Evolutionary conservation across 768 basidiomycete genomes (phyloP), one percentile per base, ranked within the genome.

Genomic region (Amanita pseudoporphyria): DNA sequence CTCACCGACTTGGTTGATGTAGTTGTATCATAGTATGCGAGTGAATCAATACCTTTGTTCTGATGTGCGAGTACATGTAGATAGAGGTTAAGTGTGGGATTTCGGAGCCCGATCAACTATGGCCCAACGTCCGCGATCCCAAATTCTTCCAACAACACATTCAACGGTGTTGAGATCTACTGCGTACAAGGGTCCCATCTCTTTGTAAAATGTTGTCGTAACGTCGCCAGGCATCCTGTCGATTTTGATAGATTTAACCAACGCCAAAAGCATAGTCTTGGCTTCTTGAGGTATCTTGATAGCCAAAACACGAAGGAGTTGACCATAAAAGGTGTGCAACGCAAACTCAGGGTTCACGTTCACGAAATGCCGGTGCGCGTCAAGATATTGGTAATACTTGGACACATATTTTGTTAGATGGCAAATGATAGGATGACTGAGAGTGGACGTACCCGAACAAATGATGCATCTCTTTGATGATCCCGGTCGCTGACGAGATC

Each of bases 311-410:
- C 58, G 45, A 41, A 61, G 50, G 1, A 71, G 61, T 50, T 65
- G 64, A 1, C 69, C 68, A 54, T 56, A 71, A 52, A 62, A 67
- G 12, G 58, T 55, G 45, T 13, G 45, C 45, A 13, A 5, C 26
- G 31, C 14, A 22, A 58, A 60, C 10, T 56, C 37, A 10, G 57
- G 52, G 3, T 13, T 38, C 24, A 6, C 33, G 2, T 53, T 45
- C 9, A 35, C 50, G 13, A 52, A 33, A 7, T 45, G 49, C 2
- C 61, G 57, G 47, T 62, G 51, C 24, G 35, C 50, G 52, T 71
- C 68, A 14, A 68, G 56, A 35, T 60, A 51, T 12, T 62, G 36
- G 33, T 67, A 60, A 53, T 69, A 69, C 68, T 69, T 39, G 24
- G 40, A n/a, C n/a, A n/a, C n/a, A 51, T 47, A 38, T 41, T 14